Conservation (phyloP, 768 basidiomycete species). For the Asterophora lycoperdoides region DNA sequence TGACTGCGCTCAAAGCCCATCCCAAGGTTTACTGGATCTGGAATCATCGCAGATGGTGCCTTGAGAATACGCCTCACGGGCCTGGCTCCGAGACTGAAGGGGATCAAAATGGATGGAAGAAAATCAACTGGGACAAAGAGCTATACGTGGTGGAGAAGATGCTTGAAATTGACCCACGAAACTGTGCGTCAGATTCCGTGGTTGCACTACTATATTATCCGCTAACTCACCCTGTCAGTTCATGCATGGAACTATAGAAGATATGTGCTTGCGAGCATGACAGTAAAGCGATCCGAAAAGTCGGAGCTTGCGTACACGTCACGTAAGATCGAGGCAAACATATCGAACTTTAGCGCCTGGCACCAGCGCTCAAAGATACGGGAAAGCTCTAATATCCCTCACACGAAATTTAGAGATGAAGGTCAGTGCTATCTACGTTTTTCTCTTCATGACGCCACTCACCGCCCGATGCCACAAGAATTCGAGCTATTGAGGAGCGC, state of each 20-base stretch:
- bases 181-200: conserved; percentile 57
- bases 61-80: conserved; percentile 78
- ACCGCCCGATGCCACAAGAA: conserved; percentile 44
- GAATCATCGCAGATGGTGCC: conserved; percentile 96
- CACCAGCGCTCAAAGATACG: conserved; percentile 93
- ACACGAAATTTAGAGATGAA: conserved; percentile 56
- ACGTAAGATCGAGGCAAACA: conserved; percentile 87
- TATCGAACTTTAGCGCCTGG: conserved; percentile 99
- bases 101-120: conserved; percentile 65
- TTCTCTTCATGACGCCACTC: background rate
- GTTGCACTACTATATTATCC: background rate
- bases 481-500: conserved; percentile 91
- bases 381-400: conserved; percentile 51
- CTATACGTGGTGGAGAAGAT: conserved; percentile 87
- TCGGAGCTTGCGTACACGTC: conserved; percentile 85
- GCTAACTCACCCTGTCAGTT: conserved; percentile 45
- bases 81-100: conserved; percentile 46
- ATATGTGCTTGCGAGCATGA: conserved; percentile 74
- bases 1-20: conserved; percentile 70
- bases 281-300: conserved; percentile 46
- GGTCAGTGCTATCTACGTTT: conserved; percentile 39
- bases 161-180: conserved; percentile 86
- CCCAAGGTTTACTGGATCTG: conserved; percentile 99
- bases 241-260: conserved; percentile 94
- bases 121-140: conserved; percentile 79